Evolutionary conservation across 805 yeast genomes (phyloP).

Genomic region (Lipomyces oligophaga): DNA sequence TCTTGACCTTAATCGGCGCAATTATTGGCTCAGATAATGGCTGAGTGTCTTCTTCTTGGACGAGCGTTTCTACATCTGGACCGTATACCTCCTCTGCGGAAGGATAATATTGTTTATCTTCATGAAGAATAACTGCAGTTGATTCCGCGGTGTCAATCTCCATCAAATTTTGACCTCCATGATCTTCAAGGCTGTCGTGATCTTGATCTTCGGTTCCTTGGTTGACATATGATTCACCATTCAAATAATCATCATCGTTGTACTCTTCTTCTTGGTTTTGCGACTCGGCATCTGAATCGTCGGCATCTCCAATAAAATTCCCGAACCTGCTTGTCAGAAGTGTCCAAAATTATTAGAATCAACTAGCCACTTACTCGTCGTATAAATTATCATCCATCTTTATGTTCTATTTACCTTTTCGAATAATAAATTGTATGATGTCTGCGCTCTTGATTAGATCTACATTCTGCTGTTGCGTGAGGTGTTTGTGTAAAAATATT

Average conservation of each 20-base stretch:
- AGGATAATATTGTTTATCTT: slow-evolving; percentile 46
- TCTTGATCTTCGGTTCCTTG: slow-evolving; percentile 1
- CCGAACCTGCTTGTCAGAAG: slow-evolving; percentile 47
- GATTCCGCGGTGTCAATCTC: slow-evolving; percentile 16
- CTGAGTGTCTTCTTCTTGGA: slow-evolving; percentile 53
- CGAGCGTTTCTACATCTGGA: slow-evolving; percentile 60
- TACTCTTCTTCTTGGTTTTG: slow-evolving; percentile 16
- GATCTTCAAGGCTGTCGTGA: neutral
- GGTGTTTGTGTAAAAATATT: too few species aligned
- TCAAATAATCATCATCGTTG: slow-evolving; percentile 10
- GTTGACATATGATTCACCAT: too few species aligned
- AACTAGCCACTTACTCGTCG: slow-evolving; percentile 55
- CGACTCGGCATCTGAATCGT: slow-evolving; percentile 46
- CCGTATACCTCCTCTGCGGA: slow-evolving; percentile 50
- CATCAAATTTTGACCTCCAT: slow-evolving; percentile 26
- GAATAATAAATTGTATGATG: neutral
- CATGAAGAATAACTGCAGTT: slow-evolving; percentile 41
- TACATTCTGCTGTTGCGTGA: too few species aligned
- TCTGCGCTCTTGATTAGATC: too few species aligned
- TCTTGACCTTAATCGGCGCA: slow-evolving; percentile 45
- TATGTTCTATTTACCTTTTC: neutral
- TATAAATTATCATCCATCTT: slow-evolving; percentile 57
- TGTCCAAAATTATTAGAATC: slow-evolving; percentile 1
- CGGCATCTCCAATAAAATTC: slow-evolving; percentile 54
- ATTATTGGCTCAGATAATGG: slow-evolving; percentile 62